Conservation (phyloP, 179 eudicot genomes). For the Camellia oleifera region DNA sequence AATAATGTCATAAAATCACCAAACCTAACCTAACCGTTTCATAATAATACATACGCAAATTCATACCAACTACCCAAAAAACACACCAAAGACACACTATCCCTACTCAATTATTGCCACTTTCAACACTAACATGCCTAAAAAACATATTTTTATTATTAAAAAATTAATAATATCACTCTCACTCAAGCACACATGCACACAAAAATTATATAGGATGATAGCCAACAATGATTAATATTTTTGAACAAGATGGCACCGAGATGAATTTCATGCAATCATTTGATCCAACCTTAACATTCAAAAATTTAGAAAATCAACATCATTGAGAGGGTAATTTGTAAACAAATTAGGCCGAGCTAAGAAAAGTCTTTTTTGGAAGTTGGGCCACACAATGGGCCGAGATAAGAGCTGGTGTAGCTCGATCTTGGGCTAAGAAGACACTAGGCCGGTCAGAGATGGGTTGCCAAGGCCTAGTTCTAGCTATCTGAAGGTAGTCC, state of each 20-base stretch:
- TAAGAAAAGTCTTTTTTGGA: too few species aligned
- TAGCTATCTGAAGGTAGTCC: too few species aligned
- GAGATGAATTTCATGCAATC: slow-evolving; percentile 1
- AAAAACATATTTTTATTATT: background rate
- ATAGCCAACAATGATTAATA: background rate
- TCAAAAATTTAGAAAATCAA: background rate
- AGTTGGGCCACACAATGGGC: too few species aligned
- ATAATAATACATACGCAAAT: background rate
- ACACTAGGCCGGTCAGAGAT: too few species aligned
- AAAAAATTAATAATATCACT: background rate
- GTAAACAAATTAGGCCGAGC: too few species aligned
- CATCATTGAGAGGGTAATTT: too few species aligned
- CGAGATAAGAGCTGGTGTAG: too few species aligned
- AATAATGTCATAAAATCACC: background rate
- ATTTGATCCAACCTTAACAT: background rate
- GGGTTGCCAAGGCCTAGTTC: too few species aligned
- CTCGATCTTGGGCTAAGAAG: too few species aligned
- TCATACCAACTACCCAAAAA: background rate
- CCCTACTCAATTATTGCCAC: background rate
- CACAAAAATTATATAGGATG: background rate
- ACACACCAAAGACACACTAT: background rate
- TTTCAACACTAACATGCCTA: background rate
- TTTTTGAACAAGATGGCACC: background rate
- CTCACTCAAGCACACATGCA: background rate
- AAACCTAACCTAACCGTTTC: background rate